Evolutionary conservation across 192 early-diverging fungal species (phyloP), one percentile per base, ranked within the genome.

Genomic region (Backusella australiensis): DNA sequence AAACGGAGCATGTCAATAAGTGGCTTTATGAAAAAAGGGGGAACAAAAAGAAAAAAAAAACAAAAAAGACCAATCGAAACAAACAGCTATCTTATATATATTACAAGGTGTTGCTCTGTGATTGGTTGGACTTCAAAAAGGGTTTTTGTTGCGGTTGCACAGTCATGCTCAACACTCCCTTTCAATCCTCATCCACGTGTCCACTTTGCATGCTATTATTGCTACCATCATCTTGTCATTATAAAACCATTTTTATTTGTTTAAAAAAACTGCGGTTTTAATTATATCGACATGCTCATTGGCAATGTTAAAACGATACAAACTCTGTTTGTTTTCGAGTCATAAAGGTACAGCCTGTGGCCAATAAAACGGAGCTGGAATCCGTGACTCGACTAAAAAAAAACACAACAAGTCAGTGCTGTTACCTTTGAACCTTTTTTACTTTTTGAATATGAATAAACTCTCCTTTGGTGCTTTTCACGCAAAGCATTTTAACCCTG

Each of bases 1-100:
- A 87, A 77, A 32, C 84, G 84, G 19, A 87, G 82, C 86, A 87
- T 87, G 56, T 39, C 65, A 35, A 69, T 32, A 26, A 53, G 12
- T 7, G 68, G n/a, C 0, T 35, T 41, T 26, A 65, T 63, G 8
- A 65, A 17, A 74, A 53, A 74, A 56, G 9, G 23, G 19, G 17
- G 39, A 32, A 32, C 32, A 32, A 32, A 32, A 32, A 32, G 32
- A 32, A 32, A 32, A 34, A 76, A 69, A 41, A 34, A 63, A 76
- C 39, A 59, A 69, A 46, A 76, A 65, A 59, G 3, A 29, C 11
- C 0, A 17, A 19, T 2, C 12, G 8, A 56, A n/a, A 56, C 11
- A 56, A 56, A 3, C 7, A 26, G n/a, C 21, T 4, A 8, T 63
- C 9, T 12, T 63, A 53, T 63, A 49, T 7, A 49, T 63, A 53